Conservation (phyloP, 2,329 filamentous ascomycete species). For the Geoglossum cookeanum region DNA sequence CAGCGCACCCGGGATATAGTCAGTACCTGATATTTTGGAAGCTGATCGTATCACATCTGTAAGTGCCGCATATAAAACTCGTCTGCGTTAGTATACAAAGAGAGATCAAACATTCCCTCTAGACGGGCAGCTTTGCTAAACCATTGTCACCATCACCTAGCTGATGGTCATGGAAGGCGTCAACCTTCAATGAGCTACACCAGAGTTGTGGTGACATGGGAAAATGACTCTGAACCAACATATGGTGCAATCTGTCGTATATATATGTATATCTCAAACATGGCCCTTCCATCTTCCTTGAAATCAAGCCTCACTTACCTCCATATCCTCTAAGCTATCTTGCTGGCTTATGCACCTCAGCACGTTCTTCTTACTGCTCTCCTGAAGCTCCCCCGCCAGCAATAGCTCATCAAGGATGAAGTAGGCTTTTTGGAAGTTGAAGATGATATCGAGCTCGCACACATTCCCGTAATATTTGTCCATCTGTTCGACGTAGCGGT, state of each 20-base stretch:
- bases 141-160: conserved; percentile 75
- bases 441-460: conserved; percentile 98
- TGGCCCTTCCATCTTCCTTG: background rate
- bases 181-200: background rate
- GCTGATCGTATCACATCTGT: background rate
- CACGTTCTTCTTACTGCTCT: conserved; percentile 99
- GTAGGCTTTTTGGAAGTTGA: conserved; percentile 99
- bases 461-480: conserved; percentile 99
- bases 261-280: background rate
- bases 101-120: conserved; percentile 6
- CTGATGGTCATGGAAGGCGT: conserved; percentile 26
- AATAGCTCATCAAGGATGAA: conserved; percentile 96
- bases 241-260: background rate
- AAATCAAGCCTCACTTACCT: conserved; percentile 46
- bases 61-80: background rate
- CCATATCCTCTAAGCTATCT: conserved; percentile 95
- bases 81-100: background rate
- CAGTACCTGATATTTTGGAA: background rate
- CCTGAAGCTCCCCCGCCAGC: conserved; percentile 88
- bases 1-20: background rate
- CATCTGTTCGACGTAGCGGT: conserved; percentile 99
- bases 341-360: conserved; percentile 90
- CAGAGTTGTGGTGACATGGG: conserved; percentile 2
- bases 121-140: conserved; percentile 75
- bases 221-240: background rate